A percentile compares a stretch with the other conserved stretches of the same genome.
Conservation (phyloP, 805 yeast genomes). For the Wickerhamomyces strasburgensis region DNA sequence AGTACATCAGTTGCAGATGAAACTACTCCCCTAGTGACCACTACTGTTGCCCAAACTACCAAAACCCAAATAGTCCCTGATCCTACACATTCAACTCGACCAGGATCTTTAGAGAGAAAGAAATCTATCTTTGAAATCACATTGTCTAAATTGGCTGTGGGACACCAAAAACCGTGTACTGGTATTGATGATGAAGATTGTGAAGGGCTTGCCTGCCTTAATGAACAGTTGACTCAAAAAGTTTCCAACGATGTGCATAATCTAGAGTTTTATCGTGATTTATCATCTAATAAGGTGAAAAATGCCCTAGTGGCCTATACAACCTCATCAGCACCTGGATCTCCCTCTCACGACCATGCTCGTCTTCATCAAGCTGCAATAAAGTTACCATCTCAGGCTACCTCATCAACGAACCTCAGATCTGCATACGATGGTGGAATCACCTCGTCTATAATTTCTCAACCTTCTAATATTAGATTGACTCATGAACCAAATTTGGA, state of each 20-base stretch:
- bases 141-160: slow-evolving; percentile 9
- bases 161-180: slow-evolving; percentile 9
- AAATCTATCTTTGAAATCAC: slow-evolving; percentile 12
- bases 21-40: not conserved
- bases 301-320: slow-evolving; percentile 24
- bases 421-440: not conserved
- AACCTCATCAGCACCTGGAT: not conserved
- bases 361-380: too few species aligned
- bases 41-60: not conserved
- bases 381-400: not conserved
- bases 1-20: slow-evolving; percentile 1
- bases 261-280: slow-evolving; percentile 22
- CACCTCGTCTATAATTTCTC: slow-evolving; percentile 2
- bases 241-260: slow-evolving; percentile 24
- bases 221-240: slow-evolving; percentile 15
- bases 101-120: slow-evolving; percentile 3
- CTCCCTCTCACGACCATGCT: not conserved
- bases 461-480: slow-evolving; percentile 14
- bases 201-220: slow-evolving; percentile 17
- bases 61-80: too few species aligned
- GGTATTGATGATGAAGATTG: slow-evolving; percentile 22
- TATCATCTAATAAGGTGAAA: slow-evolving; percentile 6
- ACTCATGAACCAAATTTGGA: slow-evolving; percentile 22
- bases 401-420: not conserved
- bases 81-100: too few species aligned